phyloP scores from a whole-genome alignment of 768 basidiomycete genomes.

The Boletus pseudopeckii region DNA sequence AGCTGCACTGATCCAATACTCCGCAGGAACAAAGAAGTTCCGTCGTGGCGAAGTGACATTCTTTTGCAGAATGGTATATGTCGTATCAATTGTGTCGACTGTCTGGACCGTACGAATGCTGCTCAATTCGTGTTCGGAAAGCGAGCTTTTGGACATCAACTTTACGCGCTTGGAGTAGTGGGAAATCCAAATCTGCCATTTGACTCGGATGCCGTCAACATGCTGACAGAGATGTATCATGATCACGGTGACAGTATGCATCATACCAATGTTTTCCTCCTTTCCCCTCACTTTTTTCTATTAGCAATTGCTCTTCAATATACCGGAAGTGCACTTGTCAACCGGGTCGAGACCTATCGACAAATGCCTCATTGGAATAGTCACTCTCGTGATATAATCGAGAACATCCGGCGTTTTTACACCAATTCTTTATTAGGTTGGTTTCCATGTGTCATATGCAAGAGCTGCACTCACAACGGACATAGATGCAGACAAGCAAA shows the following conservation, averaged over 20 bases:
- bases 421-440: conserved; percentile 87
- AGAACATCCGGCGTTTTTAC: conserved; percentile 92
- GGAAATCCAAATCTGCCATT: conserved; percentile 82
- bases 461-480: background rate
- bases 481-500: conserved; percentile 93
- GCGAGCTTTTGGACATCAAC: conserved; percentile 89
- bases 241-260: conserved; percentile 91
- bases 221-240: conserved; percentile 98
- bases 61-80: conserved; percentile 89
- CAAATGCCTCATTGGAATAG: conserved; percentile 97
- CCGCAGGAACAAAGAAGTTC: conserved; percentile 31
- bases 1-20: background rate
- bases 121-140: conserved; percentile 97
- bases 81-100: conserved; percentile 95
- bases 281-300: background rate
- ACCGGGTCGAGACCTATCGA: conserved; percentile 93
- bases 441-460: background rate
- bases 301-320: conserved; percentile 93
- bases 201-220: conserved; percentile 92
- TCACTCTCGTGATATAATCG: conserved; percentile 93
- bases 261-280: background rate
- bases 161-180: conserved; percentile 90
- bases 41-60: conserved; percentile 59
- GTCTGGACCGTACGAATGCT: conserved; percentile 93
- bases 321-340: conserved; percentile 93